phyloP scores from a whole-genome alignment of 1,139 yeast species.

The Waltiozyma sp. region DNA sequence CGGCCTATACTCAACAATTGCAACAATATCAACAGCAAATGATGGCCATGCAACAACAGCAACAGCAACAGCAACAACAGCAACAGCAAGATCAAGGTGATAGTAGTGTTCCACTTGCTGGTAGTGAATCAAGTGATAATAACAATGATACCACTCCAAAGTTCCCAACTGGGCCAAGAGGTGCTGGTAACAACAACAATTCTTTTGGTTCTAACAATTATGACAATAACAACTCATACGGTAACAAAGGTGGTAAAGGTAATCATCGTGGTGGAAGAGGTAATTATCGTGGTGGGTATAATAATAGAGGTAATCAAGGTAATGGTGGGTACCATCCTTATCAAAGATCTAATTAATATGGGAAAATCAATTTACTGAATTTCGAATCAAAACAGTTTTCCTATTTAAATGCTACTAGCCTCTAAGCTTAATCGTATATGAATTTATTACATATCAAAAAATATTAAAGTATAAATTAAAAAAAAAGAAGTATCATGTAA shows the following conservation, averaged over 20 bases:
- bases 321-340: background rate
- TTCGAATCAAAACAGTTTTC: too few species aligned
- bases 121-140: background rate
- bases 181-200: slow-evolving; percentile 16
- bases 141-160: slow-evolving; percentile 9
- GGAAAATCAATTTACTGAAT: too few species aligned
- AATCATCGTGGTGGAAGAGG: slow-evolving; percentile 15
- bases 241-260: slow-evolving; percentile 14
- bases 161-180: slow-evolving; percentile 24
- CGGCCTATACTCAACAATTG: slow-evolving; percentile 29
- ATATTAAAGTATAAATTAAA: too few species aligned
- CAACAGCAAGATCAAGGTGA: slow-evolving; percentile 1
- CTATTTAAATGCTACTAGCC: too few species aligned
- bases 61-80: slow-evolving; percentile 4
- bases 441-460: too few species aligned
- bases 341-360: background rate
- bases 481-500: too few species aligned
- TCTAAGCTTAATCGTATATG: too few species aligned
- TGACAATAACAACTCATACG: slow-evolving; percentile 6
- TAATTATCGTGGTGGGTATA: slow-evolving; percentile 16
- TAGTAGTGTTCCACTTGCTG: background rate
- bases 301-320: background rate
- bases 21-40: slow-evolving; percentile 28
- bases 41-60: slow-evolving; percentile 17
- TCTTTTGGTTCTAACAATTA: too few species aligned